These are phyloP conservation scores for Phanerochaete sordida DNA, from an alignment of 768 basidiomycete species.

Conservation along the genomic window DNA sequence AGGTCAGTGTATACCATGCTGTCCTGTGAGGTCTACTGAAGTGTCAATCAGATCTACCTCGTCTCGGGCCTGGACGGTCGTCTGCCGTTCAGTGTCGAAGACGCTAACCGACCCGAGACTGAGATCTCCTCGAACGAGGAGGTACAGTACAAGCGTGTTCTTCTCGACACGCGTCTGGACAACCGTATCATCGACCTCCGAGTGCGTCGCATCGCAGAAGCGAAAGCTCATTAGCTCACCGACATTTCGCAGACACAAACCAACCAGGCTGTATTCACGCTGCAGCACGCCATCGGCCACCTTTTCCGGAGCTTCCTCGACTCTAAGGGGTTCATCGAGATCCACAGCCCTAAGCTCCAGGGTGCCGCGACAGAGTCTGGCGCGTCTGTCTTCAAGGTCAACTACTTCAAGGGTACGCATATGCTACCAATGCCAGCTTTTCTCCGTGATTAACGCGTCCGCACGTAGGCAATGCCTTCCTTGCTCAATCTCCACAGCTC, in stretches of 20 bases:
- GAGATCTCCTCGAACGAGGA: conserved; percentile 56
- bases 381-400: conserved; percentile 95
- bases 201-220: conserved; percentile 39
- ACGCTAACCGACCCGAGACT: conserved; percentile 81
- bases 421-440: not conserved
- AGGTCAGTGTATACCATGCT: conserved; percentile 46
- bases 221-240: not conserved
- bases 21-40: not conserved
- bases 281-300: conserved; percentile 86
- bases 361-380: conserved; percentile 97
- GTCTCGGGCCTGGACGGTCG: conserved; percentile 74
- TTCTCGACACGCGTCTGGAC: conserved; percentile 91
- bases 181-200: conserved; percentile 93
- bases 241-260: conserved; percentile 86
- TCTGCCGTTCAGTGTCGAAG: conserved; percentile 90
- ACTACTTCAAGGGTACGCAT: conserved; percentile 83
- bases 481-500: conserved; percentile 96
- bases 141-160: conserved; percentile 71
- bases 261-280: conserved; percentile 92
- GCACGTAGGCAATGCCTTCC: conserved; percentile 72
- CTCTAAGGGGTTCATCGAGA: conserved; percentile 79
- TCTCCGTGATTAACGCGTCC: not conserved
- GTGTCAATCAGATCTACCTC: conserved; percentile 61
- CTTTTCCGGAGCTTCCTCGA: conserved; percentile 84
- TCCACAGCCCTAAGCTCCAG: conserved; percentile 96